These are phyloP conservation scores for Ophiosphaerella narmari DNA, from an alignment of 2,329 filamentous ascomycete genomes.

Conservation along the genomic window DNA sequence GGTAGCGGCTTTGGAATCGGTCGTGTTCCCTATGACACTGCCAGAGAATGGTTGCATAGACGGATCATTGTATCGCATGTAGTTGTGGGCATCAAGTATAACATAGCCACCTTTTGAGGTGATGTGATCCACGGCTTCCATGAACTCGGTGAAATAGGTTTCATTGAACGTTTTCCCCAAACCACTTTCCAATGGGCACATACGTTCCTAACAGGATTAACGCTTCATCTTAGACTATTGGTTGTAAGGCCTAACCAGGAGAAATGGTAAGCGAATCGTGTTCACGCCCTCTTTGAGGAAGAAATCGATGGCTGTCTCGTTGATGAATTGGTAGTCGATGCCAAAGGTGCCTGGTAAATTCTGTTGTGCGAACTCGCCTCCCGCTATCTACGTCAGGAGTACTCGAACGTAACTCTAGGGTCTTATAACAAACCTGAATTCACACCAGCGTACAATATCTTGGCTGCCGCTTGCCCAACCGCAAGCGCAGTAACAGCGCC, in stretches of 20 bases:
- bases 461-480: slow-evolving; percentile 7
- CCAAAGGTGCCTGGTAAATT: slow-evolving; percentile 56
- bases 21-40: slow-evolving; percentile 55
- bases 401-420: neutral
- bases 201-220: slow-evolving; percentile 46
- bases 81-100: slow-evolving; percentile 58
- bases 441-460: slow-evolving; percentile 29
- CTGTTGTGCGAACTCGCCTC: slow-evolving; percentile 27
- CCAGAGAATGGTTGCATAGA: slow-evolving; percentile 55
- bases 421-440: slow-evolving; percentile 19
- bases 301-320: slow-evolving; percentile 43
- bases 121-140: slow-evolving; percentile 57
- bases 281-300: slow-evolving; percentile 21
- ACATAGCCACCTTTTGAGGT: slow-evolving; percentile 53
- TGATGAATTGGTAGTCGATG: slow-evolving; percentile 58
- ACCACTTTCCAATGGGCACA: slow-evolving; percentile 54
- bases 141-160: slow-evolving; percentile 54
- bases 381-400: slow-evolving; percentile 14
- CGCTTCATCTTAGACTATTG: no score
- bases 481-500: slow-evolving; percentile 15
- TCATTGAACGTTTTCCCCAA: slow-evolving; percentile 58
- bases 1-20: slow-evolving; percentile 52
- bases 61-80: slow-evolving; percentile 59
- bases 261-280: slow-evolving; percentile 56
- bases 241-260: slow-evolving; percentile 26